Base-by-base conservation (phyloP, 2,329 filamentous ascomycete species). In the Tolypocladium amazonense region DNA sequence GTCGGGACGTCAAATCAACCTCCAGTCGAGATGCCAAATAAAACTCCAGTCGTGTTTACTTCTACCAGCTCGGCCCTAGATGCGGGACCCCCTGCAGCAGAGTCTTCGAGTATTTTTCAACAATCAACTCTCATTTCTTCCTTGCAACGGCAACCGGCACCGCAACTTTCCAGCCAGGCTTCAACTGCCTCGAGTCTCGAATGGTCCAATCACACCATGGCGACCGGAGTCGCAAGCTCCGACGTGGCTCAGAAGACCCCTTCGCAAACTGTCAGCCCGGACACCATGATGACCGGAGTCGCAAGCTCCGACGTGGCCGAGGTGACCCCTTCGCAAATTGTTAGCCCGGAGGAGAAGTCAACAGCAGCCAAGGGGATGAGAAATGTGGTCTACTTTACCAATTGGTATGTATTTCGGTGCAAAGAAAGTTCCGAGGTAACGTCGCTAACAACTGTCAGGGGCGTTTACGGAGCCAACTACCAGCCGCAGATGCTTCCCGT, bases 381-480 rank as follows among this genome's bases (percentile, higher is more conserved):
- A 35, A 83, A 80, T 63, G 75, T 76, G 0, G 65, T 82, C 12
- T 83, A 84, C 69, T 82, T 83, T 60, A 77, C 79, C 12, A 83
- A 81, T 62, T 83, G 81, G 81, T 82, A 65, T 3, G 58, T n/a
- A 50, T 23, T 25, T 8, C 5, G 4, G 18, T 8, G 1, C 11
- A 3, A 6, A 11, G n/a, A 33, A 39, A 25, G 2, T 15, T n/a
- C 18, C 3, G 35, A 20, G 15, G 37, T 41, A 11, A 35, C 43
- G 8, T 50, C 30, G 37, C 53, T 63, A 37, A 65, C 59, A 67
- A 86, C 60, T 85, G 83, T 67, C 78, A 75, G 73, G 72, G 69
- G 69, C 47, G 89, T 90, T 57, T 94, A 96, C 68, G 86, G 76
- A 30, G 82, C 89, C 59, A 83, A 89, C 63, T 90, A 88, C 68